Percentiles rank a stretch among this genome's conserved stretches.
Evolutionary conservation across 495 filamentous ascomycete genomes (phyloP).

Genomic region (Sabuloglossum arenarium): DNA sequence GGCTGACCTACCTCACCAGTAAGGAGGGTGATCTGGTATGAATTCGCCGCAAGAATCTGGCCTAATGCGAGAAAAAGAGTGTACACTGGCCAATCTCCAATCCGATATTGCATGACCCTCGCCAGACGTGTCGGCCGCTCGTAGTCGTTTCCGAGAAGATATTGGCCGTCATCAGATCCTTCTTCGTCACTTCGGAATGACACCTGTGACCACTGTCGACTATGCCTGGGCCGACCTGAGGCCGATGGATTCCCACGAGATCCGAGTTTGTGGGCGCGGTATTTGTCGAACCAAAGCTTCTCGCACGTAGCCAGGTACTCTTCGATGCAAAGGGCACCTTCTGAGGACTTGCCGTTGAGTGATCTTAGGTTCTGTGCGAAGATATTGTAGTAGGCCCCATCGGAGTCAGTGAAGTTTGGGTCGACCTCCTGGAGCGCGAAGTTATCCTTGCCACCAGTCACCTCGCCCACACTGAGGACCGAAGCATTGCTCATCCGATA

Average conservation of each 20-base stretch:
- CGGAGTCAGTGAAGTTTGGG: constrained; percentile 46
- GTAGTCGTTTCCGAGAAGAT: constrained; percentile 41
- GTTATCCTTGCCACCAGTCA: constrained; percentile 40
- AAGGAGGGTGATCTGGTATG: constrained; percentile 46
- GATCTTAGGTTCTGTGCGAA: constrained; percentile 34
- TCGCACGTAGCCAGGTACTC: constrained; percentile 38
- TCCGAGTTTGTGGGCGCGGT: constrained; percentile 29
- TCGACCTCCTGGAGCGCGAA: constrained; percentile 42
- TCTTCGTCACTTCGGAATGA: background rate
- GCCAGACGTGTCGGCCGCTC: constrained; percentile 42
- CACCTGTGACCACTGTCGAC: background rate
- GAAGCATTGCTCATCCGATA: background rate
- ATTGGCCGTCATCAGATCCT: constrained; percentile 21
- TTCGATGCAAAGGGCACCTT: constrained; percentile 37
- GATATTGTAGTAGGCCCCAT: constrained; percentile 30
- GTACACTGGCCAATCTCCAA: constrained; percentile 51
- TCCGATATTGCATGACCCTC: constrained; percentile 18
- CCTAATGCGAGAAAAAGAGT: constrained; percentile 36
- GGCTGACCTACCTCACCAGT: constrained; percentile 37
- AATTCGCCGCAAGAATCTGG: constrained; percentile 46
- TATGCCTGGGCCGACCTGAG: background rate
- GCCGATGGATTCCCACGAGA: background rate
- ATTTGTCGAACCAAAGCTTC: constrained; percentile 40
- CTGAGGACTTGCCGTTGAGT: constrained; percentile 31
- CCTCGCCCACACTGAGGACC: constrained; percentile 27